Percentiles rank a stretch among this genome's conserved stretches.
Conservation (phyloP, 441 rosid species). For the Populus hybrid region DNA sequence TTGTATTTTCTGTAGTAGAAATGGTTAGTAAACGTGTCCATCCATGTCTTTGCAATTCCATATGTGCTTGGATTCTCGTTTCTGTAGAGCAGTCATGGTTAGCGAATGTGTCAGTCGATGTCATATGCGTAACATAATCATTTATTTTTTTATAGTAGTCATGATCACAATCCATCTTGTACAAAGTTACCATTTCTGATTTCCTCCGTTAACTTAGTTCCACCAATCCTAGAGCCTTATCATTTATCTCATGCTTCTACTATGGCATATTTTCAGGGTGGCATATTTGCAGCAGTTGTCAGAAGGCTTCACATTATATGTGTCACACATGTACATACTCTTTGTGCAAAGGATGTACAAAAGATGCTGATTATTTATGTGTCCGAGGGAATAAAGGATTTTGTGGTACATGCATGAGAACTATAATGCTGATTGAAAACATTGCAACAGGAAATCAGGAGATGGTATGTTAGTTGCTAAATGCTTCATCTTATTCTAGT, state of each 20-base stretch:
- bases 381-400: conserved; percentile 83
- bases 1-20: background rate
- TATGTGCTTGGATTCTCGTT: conserved; percentile 1
- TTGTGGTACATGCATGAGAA: conserved; percentile 89
- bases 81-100: background rate
- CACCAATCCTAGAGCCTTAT: background rate
- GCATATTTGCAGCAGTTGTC: conserved; percentile 94
- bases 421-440: conserved; percentile 86
- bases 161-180: background rate
- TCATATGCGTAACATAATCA: background rate
- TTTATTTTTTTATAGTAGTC: background rate
- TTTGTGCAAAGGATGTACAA: conserved; percentile 85
- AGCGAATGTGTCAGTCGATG: background rate
- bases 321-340: conserved; percentile 99
- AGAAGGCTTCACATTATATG: conserved; percentile 80
- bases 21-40: background rate
- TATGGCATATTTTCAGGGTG: conserved; percentile 61
- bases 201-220: background rate
- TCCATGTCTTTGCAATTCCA: background rate
- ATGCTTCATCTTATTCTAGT: background rate
- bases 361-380: conserved; percentile 79
- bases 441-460: conserved; percentile 46
- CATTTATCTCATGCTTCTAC: conserved; percentile 1
- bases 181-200: background rate
- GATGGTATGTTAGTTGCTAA: conserved; percentile 42